phyloP scores from a whole-genome alignment of 192 early-diverging fungal genomes.

The Globomyces pollinis-pini region DNA sequence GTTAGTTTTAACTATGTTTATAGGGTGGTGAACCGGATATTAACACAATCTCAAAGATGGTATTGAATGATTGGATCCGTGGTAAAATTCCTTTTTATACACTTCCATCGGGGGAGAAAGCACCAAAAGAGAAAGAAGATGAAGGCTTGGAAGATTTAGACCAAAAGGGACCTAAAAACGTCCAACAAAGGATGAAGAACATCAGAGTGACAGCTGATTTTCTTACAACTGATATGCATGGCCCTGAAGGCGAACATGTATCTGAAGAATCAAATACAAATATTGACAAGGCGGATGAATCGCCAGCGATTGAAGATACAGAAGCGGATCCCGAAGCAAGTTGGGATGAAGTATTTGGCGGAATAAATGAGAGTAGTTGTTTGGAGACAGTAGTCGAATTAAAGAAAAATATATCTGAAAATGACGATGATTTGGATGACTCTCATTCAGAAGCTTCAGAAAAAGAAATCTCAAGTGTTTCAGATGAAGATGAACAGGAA shows the following conservation, averaged over 20 bases:
- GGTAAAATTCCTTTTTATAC: constrained; percentile 95
- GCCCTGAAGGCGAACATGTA: constrained; percentile 17
- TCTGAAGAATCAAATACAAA: too few species aligned
- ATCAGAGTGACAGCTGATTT: constrained; percentile 82
- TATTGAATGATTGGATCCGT: constrained; percentile 97
- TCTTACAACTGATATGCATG: constrained; percentile 72
- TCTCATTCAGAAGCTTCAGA: constrained; percentile 15
- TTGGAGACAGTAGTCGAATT: constrained; percentile 30
- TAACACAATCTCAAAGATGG: constrained; percentile 86
- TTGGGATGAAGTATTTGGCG: constrained; percentile 83
- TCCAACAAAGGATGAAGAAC: constrained; percentile 87
- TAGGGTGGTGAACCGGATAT: constrained; percentile 94
- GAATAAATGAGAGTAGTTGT: constrained; percentile 47
- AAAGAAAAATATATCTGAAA: constrained; percentile 12
- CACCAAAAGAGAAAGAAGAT: constrained; percentile 20
- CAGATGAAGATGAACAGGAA: too few species aligned
- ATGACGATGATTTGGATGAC: constrained; percentile 16
- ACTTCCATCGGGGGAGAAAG: constrained; percentile 57
- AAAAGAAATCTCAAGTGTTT: constrained; percentile 11
- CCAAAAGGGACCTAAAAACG: constrained; percentile 19
- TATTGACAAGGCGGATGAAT: too few species aligned
- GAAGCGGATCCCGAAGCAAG: constrained; percentile 41
- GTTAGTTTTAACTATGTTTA: neutral
- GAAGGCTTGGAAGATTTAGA: constrained; percentile 11
- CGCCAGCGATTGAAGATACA: too few species aligned